Evolutionary conservation across 345 rosid species (phyloP), one percentile per base, ranked within the genome.

Genomic region (Acer saccharum): DNA sequence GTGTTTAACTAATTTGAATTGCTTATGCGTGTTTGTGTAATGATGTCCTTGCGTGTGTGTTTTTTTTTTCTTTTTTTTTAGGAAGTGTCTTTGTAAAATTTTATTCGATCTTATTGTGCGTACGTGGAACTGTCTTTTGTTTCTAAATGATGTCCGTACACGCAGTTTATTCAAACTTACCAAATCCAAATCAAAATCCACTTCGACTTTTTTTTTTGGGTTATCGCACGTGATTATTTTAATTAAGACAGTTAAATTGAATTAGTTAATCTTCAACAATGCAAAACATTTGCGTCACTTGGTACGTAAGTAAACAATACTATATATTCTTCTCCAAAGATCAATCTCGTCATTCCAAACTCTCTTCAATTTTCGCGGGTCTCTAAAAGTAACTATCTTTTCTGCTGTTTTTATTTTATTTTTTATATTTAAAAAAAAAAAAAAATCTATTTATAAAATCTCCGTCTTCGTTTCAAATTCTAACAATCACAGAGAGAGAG

Each of bases 361-460:
- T 1, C 11, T 25, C 46, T 74, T 74, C 77, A 74, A 74, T 62
- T 62, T 74, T 74, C 69, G 60, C 77, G 77, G 77, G 77, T 17
- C 69, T 27, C 63, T 69, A 70, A 50, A 25, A n/a, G n/a, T n/a
- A n/a, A 50, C 46, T 0, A 10, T 10, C 2, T n/a, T 2, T 23
- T 23, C 21, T 10, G 1, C 0, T 17, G 0, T 11, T 10, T 62
- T 58, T 57, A 5, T 55, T 32, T 32, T 2, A 29, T 29, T 29
- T 29, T 29, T 2, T 29, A 25, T 25, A 25, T 29, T 29, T 29
- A 2, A 2, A 29, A 29, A 29, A 29, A 29, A 32, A 32, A 29
- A 29, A 3, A 32, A 32, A 32, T 60, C 21, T 60, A 1, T 21
- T 12, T 16, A 44, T 17, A 63, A 4, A 44, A 67, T 1, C 62